These are phyloP conservation scores for Oxytropis ochrocephala DNA, from an alignment of 306 rosid species.

Conservation along the genomic window DNA sequence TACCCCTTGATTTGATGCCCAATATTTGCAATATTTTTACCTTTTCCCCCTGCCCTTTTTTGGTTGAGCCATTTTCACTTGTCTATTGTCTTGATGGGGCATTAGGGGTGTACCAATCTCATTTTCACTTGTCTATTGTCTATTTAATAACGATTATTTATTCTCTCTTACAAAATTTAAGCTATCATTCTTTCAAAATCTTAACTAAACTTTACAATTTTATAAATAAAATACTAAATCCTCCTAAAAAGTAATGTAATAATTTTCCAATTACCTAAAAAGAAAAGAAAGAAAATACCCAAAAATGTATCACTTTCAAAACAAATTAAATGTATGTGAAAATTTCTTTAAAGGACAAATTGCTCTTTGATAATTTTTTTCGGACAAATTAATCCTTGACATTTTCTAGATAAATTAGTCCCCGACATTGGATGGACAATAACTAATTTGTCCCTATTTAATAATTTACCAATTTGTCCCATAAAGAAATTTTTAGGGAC, in stretches of 20 bases:
- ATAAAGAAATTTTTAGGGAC: no score
- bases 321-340: neutral
- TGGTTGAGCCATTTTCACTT: neutral
- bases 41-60: neutral
- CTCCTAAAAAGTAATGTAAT: neutral
- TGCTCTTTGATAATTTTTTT: no score
- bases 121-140: neutral
- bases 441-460: no score
- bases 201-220: neutral
- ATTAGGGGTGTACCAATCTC: no score
- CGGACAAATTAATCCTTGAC: no score
- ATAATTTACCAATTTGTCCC: no score
- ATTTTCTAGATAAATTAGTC: no score
- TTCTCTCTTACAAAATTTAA: neutral
- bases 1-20: neutral
- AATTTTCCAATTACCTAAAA: neutral
- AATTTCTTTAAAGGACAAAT: no score
- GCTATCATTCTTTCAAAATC: neutral
- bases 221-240: neutral
- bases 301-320: neutral
- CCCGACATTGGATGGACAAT: no score
- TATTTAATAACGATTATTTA: no score
- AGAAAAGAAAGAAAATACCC: neutral
- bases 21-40: neutral
- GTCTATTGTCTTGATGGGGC: no score